These are phyloP conservation scores for Hortiboletus flavorubellus DNA, from an alignment of 768 basidiomycete species.

Conservation along the genomic window DNA sequence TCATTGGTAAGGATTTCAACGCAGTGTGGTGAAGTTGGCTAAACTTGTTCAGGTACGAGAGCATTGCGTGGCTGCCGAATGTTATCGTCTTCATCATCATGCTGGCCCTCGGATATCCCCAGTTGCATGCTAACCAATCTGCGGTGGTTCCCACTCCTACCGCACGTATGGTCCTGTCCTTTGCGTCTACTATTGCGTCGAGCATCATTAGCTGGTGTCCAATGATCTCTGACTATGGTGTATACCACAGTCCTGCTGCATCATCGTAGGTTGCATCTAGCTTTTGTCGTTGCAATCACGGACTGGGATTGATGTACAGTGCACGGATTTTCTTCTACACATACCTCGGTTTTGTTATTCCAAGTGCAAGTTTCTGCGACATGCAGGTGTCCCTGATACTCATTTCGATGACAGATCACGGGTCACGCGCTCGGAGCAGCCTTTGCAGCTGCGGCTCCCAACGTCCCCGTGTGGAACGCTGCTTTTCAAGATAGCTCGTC, in stretches of 20 bases:
- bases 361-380: constrained; percentile 34
- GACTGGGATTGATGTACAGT: constrained; percentile 20
- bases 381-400: background rate
- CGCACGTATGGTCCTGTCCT: constrained; percentile 37
- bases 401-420: constrained; percentile 29
- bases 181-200: constrained; percentile 42
- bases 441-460: constrained; percentile 41
- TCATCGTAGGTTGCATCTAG: constrained; percentile 45
- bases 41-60: constrained; percentile 57
- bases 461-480: constrained; percentile 37
- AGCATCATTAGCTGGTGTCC: constrained; percentile 43
- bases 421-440: constrained; percentile 44
- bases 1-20: constrained; percentile 41
- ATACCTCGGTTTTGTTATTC: constrained; percentile 42
- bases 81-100: constrained; percentile 65
- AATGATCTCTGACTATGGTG: constrained; percentile 47
- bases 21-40: background rate
- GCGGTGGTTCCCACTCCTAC: constrained; percentile 37
- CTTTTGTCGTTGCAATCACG: background rate
- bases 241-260: constrained; percentile 50
- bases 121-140: constrained; percentile 44
- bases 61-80: constrained; percentile 74
- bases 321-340: constrained; percentile 42
- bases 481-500: constrained; percentile 42
- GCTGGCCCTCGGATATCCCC: constrained; percentile 65